Conservation (phyloP, 2,329 filamentous ascomycete genomes). For the Ceratocystis alfenasii region DNA sequence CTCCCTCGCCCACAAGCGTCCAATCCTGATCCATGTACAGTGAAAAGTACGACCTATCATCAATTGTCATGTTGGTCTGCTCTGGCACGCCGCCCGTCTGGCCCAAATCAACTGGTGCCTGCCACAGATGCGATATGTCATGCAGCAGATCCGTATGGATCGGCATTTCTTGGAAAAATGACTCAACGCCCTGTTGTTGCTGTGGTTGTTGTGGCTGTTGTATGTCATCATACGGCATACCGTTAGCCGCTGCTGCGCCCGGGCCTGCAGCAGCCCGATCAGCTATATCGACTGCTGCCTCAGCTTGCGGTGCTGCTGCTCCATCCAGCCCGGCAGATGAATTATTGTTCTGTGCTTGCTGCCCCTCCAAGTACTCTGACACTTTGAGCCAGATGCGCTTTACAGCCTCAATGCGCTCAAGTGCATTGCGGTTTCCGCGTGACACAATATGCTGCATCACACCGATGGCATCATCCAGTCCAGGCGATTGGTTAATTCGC, state of each 20-base stretch:
- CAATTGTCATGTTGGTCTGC: conserved; percentile 17
- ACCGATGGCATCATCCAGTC: conserved; percentile 20
- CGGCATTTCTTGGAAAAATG: conserved; percentile 18
- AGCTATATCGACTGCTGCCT: background rate
- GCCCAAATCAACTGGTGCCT: conserved; percentile 16
- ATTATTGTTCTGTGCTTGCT: background rate
- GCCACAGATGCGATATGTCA: conserved; percentile 22
- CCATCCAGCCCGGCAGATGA: background rate
- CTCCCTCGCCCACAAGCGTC: conserved; percentile 20
- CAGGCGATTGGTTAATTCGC: conserved; percentile 12
- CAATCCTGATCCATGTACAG: conserved; percentile 22
- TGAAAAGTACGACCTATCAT: conserved; percentile 20
- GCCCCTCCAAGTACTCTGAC: conserved; percentile 18
- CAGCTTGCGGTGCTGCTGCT: background rate
- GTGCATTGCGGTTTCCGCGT: conserved; percentile 18
- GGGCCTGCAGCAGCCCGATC: background rate
- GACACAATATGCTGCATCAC: conserved; percentile 21
- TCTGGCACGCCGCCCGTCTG: conserved; percentile 14
- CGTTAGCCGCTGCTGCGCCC: background rate
- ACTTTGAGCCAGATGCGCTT: conserved; percentile 21
- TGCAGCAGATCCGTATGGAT: conserved; percentile 21
- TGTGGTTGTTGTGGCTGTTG: conserved; percentile 11
- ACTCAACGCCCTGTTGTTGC: conserved; percentile 12
- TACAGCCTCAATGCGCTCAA: conserved; percentile 19
- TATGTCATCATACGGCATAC: conserved; percentile 10